Conservation (phyloP, 257 asterid genomes). For the Gentiana straminea region DNA sequence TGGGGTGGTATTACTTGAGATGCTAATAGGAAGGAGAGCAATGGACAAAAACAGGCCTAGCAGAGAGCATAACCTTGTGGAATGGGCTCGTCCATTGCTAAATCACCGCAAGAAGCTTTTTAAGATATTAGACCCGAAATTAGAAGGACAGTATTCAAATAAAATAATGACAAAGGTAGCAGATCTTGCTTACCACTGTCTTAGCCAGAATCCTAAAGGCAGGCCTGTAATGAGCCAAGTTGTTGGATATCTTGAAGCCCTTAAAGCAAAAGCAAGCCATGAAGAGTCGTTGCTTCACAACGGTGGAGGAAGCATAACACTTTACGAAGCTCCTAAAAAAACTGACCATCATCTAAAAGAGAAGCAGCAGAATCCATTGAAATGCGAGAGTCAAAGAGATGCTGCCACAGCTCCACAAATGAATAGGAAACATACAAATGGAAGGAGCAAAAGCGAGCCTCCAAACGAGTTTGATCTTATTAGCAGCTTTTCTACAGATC, state of each 20-base stretch:
- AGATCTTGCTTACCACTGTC: conserved; percentile 73
- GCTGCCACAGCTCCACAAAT: conserved; percentile 10
- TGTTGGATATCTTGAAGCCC: conserved; percentile 71
- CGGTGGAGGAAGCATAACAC: conserved; percentile 50
- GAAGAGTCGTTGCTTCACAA: conserved; percentile 25
- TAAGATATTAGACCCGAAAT: conserved; percentile 73
- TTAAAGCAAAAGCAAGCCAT: conserved; percentile 35
- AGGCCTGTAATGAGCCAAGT: conserved; percentile 85
- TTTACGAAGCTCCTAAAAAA: conserved; percentile 49
- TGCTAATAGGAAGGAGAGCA: conserved; percentile 81
- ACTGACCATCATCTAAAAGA: conserved; percentile 10
- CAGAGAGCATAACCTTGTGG: conserved; percentile 85
- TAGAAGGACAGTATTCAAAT: conserved; percentile 80
- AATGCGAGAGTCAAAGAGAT: conserved; percentile 25
- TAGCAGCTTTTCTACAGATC: conserved; percentile 30
- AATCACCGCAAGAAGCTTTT: conserved; percentile 61
- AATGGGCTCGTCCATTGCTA: conserved; percentile 86
- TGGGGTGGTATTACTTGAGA: conserved; percentile 88
- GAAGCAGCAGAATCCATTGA: conserved; percentile 5
- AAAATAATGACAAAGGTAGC: conserved; percentile 67
- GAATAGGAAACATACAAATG: conserved; percentile 15
- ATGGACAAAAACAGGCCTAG: conserved; percentile 92
- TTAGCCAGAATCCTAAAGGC: conserved; percentile 87
- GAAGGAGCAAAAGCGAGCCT: conserved; percentile 66
- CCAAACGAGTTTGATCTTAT: conserved; percentile 39